Evolutionary conservation across 352 stramenopile species (phyloP).

Genomic region (Pythium plurisporium): DNA sequence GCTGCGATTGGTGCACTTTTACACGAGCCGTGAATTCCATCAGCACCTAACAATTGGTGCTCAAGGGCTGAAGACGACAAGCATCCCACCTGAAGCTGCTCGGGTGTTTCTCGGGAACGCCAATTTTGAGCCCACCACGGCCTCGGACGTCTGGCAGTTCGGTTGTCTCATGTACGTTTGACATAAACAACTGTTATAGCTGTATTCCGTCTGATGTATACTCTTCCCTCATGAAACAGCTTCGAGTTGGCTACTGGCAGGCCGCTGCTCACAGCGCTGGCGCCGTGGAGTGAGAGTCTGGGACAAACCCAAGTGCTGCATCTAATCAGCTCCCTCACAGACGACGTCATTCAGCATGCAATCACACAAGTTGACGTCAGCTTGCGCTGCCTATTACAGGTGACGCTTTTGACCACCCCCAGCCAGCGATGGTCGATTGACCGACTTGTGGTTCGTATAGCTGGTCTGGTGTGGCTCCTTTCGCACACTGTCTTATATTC

Average conservation of each 20-base stretch:
- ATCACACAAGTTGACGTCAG: conserved; percentile 29
- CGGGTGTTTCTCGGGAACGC: conserved; percentile 38
- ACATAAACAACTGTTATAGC: neutral
- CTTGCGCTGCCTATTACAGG: conserved; percentile 39
- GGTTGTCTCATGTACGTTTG: conserved; percentile 59
- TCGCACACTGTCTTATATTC: neutral
- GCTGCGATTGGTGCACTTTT: conserved; percentile 41
- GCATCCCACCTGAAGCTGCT: conserved; percentile 50
- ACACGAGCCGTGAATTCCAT: conserved; percentile 37
- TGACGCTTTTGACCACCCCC: conserved; percentile 38
- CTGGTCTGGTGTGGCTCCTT: neutral
- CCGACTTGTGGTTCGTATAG: conserved; percentile 6
- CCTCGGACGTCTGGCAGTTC: conserved; percentile 73
- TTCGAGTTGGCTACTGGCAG: conserved; percentile 47
- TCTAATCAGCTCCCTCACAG: conserved; percentile 50
- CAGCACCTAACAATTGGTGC: conserved; percentile 25
- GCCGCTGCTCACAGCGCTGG: conserved; percentile 38
- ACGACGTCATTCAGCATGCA: conserved; percentile 34
- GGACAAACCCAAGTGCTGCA: conserved; percentile 38
- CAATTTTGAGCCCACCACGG: conserved; percentile 35
- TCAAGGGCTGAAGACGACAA: conserved; percentile 22
- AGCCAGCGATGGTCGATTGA: conserved; percentile 40
- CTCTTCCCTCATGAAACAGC: conserved; percentile 18
- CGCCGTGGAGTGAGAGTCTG: conserved; percentile 37
- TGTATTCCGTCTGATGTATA: neutral